Evolutionary conservation across 2,329 filamentous ascomycete species (phyloP), one percentile per base, ranked within the genome.

Genomic region (Alternaria angustiovoidea): DNA sequence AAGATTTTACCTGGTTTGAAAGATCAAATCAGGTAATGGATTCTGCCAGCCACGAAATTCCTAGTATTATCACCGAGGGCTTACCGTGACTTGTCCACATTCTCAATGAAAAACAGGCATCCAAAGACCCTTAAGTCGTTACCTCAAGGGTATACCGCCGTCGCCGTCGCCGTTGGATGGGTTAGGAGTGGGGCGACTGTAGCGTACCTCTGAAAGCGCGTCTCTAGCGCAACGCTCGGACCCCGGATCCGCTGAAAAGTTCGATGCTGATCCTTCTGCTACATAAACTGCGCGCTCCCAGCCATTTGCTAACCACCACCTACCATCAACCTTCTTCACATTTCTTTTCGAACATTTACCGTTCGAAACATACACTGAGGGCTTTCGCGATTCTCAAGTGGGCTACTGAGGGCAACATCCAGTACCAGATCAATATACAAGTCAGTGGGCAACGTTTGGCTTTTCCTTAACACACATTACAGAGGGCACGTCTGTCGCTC

Each of bases 401-500:
- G 71, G 73, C 69, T 73, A 75, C 71, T 73, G 75, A 75, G 73
- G 72, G 70, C 65, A 61, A 58, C 65, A 67, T 63, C 62, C 51
- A 63, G 53, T 72, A 74, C 69, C 71, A 76, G 69, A 76, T 70
- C 62, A 71, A 71, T 64, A 69, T 63, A 61, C 75, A 78, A 77
- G 76, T 78, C 70, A 78, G 77, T 78, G 76, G 76, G 77, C 77
- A 78, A 71, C 66, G 72, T 73, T 72, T 69, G 73, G 73, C 59
- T 65, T 78, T 75, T 78, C 72, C 76, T 78, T 77, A 67, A 77
- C 75, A 77, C 75, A 76, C 72, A 75, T 61, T 72, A 62, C 62
- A 75, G 71, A 71, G 70, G 69, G 69, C 64, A 69, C 60, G 64
- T 73, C 71, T 69, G 72, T 76, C 72, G 77, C 75, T 77, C 74